A percentile compares a stretch with the other conserved stretches of the same genome.
Conservation (phyloP, 805 yeast species). For the Cyberlindnera petersonii region DNA sequence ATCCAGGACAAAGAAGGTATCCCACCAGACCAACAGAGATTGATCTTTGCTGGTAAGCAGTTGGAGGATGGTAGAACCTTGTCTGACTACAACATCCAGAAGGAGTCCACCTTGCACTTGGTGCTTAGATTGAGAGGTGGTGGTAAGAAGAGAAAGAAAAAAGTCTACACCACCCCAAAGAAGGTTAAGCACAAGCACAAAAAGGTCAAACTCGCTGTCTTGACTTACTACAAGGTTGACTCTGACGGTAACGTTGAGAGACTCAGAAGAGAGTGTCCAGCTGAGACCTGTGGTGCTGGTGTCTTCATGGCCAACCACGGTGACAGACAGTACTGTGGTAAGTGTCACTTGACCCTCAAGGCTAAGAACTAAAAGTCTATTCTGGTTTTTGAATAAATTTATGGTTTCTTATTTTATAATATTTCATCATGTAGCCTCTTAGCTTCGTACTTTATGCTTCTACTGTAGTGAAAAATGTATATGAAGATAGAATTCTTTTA, state of each 20-base stretch:
- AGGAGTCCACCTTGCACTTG: constrained; percentile 94
- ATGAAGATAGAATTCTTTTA: too few species aligned
- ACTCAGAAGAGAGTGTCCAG: constrained; percentile 97
- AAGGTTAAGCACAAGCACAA: constrained; percentile 99
- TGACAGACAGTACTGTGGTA: constrained; percentile 99
- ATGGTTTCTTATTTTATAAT: neutral
- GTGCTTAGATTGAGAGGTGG: constrained; percentile 99
- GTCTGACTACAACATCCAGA: constrained; percentile 97
- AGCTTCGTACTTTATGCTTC: too few species aligned
- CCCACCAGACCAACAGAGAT: constrained; percentile 97
- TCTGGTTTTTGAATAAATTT: too few species aligned
- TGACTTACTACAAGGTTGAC: constrained; percentile 99
- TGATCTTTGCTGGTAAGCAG: constrained; percentile 97
- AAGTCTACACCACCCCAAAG: constrained; percentile 99
- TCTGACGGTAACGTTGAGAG: constrained; percentile 98
- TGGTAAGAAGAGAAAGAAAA: constrained; percentile 99
- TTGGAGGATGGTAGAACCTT: constrained; percentile 95
- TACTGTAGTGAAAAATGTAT: neutral
- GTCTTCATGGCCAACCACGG: constrained; percentile 99
- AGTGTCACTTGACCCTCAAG: constrained; percentile 94
- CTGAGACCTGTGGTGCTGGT: constrained; percentile 95
- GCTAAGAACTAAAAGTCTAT: constrained; percentile 34
- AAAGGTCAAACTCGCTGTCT: constrained; percentile 98
- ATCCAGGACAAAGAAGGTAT: constrained; percentile 97
- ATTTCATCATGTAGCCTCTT: constrained; percentile 1